phyloP scores from a whole-genome alignment of 805 yeast species.

The Dipodascopsis uninucleata region DNA sequence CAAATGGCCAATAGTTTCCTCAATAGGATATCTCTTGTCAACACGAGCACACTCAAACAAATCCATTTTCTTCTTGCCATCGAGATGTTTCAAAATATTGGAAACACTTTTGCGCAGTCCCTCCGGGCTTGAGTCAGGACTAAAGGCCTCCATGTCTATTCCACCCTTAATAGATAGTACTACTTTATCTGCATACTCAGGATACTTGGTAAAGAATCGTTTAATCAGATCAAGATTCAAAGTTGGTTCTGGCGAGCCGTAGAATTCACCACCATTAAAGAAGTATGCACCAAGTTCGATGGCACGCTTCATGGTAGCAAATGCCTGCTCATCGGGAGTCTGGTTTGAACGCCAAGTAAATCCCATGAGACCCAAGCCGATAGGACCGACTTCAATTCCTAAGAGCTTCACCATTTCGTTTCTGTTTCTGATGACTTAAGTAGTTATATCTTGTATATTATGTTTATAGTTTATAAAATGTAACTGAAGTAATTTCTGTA shows the following conservation, averaged over 20 bases:
- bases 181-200: constrained; percentile 48
- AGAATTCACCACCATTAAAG: constrained; percentile 69
- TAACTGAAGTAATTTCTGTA: too few relatives aligned
- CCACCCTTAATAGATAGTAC: constrained; percentile 60
- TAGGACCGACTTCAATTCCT: constrained; percentile 25
- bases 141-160: constrained; percentile 35
- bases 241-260: constrained; percentile 39
- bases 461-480: too few relatives aligned
- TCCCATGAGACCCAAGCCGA: constrained; percentile 80
- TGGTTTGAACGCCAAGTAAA: constrained; percentile 58
- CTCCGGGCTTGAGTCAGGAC: constrained; percentile 39
- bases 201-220: constrained; percentile 48
- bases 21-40: constrained; percentile 55
- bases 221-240: constrained; percentile 53
- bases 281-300: constrained; percentile 47
- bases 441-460: too few relatives aligned
- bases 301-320: constrained; percentile 50
- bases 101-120: constrained; percentile 15
- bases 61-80: constrained; percentile 49
- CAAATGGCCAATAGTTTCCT: constrained; percentile 56
- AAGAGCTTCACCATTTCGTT: constrained; percentile 5
- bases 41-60: constrained; percentile 73
- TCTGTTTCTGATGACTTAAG: too few relatives aligned
- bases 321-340: constrained; percentile 45
- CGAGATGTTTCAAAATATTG: constrained; percentile 28